phyloP scores from a whole-genome alignment of 2,329 filamentous ascomycete species.

The Aspergillus tanneri region DNA sequence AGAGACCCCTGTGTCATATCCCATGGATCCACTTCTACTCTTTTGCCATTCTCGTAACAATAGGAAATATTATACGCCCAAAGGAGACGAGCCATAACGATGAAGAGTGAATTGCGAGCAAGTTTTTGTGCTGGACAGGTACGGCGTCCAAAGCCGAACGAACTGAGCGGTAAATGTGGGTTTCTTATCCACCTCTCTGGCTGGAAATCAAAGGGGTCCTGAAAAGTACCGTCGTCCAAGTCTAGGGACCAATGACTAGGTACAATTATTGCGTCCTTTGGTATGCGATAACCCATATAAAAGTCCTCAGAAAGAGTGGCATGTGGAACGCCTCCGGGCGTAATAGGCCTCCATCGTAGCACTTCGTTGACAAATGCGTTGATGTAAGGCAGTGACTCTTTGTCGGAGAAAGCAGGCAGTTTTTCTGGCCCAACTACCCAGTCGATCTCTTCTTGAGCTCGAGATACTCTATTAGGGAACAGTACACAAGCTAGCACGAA shows the following conservation, averaged over 20 bases:
- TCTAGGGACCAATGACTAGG: conserved; percentile 46
- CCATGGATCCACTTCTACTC: background rate
- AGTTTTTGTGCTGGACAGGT: conserved; percentile 42
- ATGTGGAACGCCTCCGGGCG: conserved; percentile 42
- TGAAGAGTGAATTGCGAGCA: conserved; percentile 42
- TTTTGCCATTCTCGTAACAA: background rate
- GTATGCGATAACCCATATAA: conserved; percentile 50
- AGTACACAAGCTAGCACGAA: conserved; percentile 1
- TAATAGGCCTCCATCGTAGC: conserved; percentile 38
- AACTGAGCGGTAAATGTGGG: conserved; percentile 54
- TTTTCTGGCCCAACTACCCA: background rate
- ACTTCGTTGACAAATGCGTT: conserved; percentile 31
- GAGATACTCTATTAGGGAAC: background rate
- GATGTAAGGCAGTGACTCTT: conserved; percentile 29
- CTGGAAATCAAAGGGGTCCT: conserved; percentile 37
- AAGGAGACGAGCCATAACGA: conserved; percentile 59
- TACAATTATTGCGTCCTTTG: conserved; percentile 46
- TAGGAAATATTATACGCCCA: conserved; percentile 25
- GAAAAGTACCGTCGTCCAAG: conserved; percentile 39
- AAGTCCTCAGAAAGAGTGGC: conserved; percentile 46
- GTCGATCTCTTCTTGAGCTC: background rate
- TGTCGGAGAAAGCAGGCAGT: conserved; percentile 5
- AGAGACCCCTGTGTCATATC: background rate
- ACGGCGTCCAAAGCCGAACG: conserved; percentile 58
- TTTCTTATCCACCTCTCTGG: conserved; percentile 39